These are phyloP conservation scores for Neurospora sp. DNA, from an alignment of 495 filamentous ascomycete genomes.

Conservation along the genomic window DNA sequence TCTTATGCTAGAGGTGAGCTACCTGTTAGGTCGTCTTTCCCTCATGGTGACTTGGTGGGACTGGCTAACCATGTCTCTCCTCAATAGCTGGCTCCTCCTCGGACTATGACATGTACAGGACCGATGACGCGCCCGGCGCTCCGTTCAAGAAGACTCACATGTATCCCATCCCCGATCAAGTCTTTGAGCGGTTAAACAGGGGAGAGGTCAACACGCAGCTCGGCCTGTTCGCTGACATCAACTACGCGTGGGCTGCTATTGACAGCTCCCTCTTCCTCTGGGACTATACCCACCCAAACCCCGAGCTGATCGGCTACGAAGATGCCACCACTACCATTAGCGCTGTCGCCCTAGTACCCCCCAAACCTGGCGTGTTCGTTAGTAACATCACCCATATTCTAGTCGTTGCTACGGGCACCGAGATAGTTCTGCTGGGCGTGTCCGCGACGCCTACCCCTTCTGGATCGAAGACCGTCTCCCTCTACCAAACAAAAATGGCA, in stretches of 20 bases:
- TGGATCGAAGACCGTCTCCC: slow-evolving; percentile 57
- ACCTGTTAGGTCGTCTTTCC: not conserved
- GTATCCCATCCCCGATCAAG: slow-evolving; percentile 76
- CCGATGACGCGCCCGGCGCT: slow-evolving; percentile 56
- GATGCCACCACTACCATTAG: slow-evolving; percentile 78
- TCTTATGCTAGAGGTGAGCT: slow-evolving; percentile 74
- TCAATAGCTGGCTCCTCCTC: slow-evolving; percentile 62
- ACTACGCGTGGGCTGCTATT: slow-evolving; percentile 91
- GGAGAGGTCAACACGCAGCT: slow-evolving; percentile 76
- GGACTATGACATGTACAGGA: slow-evolving; percentile 68
- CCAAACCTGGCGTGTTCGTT: slow-evolving; percentile 76
- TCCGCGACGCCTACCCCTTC: slow-evolving; percentile 44
- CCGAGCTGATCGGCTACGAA: slow-evolving; percentile 86
- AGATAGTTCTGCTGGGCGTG: slow-evolving; percentile 76
- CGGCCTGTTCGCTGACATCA: slow-evolving; percentile 85
- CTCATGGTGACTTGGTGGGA: not conserved
- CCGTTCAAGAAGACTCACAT: slow-evolving; percentile 76
- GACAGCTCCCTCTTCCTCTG: slow-evolving; percentile 94
- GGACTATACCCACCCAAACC: slow-evolving; percentile 86
- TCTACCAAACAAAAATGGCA: slow-evolving; percentile 80
- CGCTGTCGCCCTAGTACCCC: slow-evolving; percentile 69
- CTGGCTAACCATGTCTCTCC: slow-evolving; percentile 4
- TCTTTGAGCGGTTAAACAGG: slow-evolving; percentile 82
- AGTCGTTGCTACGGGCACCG: slow-evolving; percentile 73
- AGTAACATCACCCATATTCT: slow-evolving; percentile 72